Evolutionary conservation across 352 stramenopile species (phyloP).

Genomic region (Phytophthora cactorum): DNA sequence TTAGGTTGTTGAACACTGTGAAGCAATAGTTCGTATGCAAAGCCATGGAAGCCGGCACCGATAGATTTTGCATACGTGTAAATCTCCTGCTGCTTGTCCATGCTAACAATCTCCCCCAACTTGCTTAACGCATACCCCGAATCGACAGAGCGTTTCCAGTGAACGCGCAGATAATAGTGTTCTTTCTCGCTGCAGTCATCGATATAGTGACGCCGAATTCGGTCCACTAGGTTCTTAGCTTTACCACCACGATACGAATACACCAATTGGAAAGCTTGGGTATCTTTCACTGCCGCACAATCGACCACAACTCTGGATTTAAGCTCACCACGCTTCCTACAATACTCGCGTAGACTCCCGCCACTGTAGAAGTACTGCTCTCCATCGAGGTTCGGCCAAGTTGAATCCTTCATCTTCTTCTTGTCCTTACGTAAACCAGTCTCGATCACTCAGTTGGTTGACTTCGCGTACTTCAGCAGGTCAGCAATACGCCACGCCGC

Average conservation of each 20-base stretch:
- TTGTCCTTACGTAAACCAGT: slow-evolving; percentile 21
- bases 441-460: slow-evolving; percentile 25
- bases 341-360: slow-evolving; percentile 32
- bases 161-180: slow-evolving; percentile 6
- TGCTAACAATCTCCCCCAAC: not conserved
- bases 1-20: not conserved
- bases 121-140: not conserved
- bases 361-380: slow-evolving; percentile 29
- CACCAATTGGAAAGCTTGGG: slow-evolving; percentile 15
- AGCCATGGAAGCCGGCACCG: not conserved
- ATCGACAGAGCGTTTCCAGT: not conserved
- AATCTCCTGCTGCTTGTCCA: not conserved
- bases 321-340: not conserved
- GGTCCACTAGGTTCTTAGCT: slow-evolving; percentile 17
- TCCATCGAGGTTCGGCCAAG: not conserved
- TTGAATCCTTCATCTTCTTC: not conserved
- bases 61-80: slow-evolving; percentile 4
- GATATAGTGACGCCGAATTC: slow-evolving; percentile 31
- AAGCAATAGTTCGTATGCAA: slow-evolving; percentile 2
- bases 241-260: slow-evolving; percentile 14
- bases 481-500: not conserved
- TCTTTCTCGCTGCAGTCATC: slow-evolving; percentile 11
- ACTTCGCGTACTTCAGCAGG: slow-evolving; percentile 19
- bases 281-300: slow-evolving; percentile 1
- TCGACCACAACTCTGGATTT: not conserved